Percentiles rank a stretch among this genome's conserved stretches.
Conservation (phyloP, 148 eudicot genomes). For the Vaccinium darrowii region DNA sequence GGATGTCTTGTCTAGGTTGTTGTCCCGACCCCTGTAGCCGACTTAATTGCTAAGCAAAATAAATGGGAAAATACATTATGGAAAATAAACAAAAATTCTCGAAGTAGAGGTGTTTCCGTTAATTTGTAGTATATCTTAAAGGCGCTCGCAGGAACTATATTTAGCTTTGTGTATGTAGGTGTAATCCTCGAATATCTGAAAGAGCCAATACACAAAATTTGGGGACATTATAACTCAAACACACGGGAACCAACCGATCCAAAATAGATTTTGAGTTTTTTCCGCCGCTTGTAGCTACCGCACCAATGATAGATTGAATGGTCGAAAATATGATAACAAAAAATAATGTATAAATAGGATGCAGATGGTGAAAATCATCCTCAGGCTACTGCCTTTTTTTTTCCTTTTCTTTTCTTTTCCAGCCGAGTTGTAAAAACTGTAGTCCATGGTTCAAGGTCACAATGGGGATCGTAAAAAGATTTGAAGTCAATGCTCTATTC, state of each 20-base stretch:
- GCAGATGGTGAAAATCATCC: not conserved
- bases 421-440: slow-evolving; percentile 5
- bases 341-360: not conserved
- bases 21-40: not conserved
- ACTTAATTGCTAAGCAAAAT: not conserved
- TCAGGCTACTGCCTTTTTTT: not conserved
- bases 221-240: not conserved
- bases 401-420: not conserved
- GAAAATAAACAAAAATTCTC: not conserved
- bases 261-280: slow-evolving; percentile 9
- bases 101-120: not conserved
- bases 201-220: not conserved
- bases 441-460: not conserved
- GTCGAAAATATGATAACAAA: not conserved
- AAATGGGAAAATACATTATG: not conserved
- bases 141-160: not conserved
- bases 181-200: not conserved
- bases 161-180: not conserved
- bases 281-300: not conserved
- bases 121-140: not conserved
- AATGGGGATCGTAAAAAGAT: not conserved
- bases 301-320: slow-evolving; percentile 3
- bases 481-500: not conserved
- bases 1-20: not conserved
- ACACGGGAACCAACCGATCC: not conserved